phyloP scores from a whole-genome alignment of 768 basidiomycete genomes.

The Dentipellis sp. region DNA sequence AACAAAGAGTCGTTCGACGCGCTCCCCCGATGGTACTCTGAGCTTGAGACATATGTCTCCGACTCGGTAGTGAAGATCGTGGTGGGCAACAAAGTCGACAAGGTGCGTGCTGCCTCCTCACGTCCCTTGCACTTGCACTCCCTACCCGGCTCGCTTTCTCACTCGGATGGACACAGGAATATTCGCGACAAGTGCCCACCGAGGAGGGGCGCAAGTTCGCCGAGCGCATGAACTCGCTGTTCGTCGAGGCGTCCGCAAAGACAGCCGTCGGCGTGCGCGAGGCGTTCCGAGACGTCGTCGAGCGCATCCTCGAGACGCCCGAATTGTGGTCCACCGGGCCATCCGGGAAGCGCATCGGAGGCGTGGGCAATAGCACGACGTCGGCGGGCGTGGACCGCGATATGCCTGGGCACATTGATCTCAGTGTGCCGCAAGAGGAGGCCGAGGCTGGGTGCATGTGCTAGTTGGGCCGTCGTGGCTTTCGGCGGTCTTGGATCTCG shows the following conservation, averaged over 20 bases:
- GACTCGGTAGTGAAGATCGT: conserved; percentile 86
- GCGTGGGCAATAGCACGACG: background rate
- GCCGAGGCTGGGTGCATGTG: background rate
- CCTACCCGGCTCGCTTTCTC: background rate
- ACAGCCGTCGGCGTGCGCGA: conserved; percentile 77
- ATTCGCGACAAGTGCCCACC: conserved; percentile 78
- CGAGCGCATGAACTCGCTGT: conserved; percentile 69
- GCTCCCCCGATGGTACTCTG: conserved; percentile 86
- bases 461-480: background rate
- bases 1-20: conserved; percentile 91
- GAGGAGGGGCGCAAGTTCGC: conserved; percentile 78
- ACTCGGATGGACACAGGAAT: conserved; percentile 45
- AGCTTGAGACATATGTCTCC: conserved; percentile 89
- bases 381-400: conserved; percentile 11
- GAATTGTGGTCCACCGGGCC: conserved; percentile 54
- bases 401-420: conserved; percentile 37
- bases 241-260: conserved; percentile 92
- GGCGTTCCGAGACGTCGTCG: conserved; percentile 69
- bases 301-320: conserved; percentile 74
- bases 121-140: background rate
- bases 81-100: conserved; percentile 93
- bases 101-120: conserved; percentile 32
- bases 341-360: conserved; percentile 13
- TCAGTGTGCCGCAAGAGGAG: conserved; percentile 9
- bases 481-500: no score